These are phyloP conservation scores for Aspergillus bertholletiae DNA, from an alignment of 495 filamentous ascomycete genomes.

Conservation along the genomic window DNA sequence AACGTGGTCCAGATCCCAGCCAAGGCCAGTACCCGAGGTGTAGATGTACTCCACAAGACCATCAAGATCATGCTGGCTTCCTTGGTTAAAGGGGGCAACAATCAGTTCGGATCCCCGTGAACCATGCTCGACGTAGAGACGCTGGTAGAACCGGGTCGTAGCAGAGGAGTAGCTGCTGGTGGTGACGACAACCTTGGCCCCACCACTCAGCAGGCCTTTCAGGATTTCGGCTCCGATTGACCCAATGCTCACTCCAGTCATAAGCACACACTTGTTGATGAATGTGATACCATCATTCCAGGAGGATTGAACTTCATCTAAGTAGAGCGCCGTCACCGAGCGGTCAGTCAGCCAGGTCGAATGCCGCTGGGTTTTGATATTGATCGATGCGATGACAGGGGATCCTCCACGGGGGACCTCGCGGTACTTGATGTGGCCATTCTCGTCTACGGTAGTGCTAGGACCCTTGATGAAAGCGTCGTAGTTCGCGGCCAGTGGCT, in stretches of 20 bases:
- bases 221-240: slow-evolving; percentile 98
- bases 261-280: too few species aligned
- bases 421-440: neutral
- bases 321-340: neutral
- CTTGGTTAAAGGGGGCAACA: slow-evolving; percentile 97
- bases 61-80: slow-evolving; percentile 93
- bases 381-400: neutral
- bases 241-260: too few species aligned
- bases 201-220: slow-evolving; percentile 91
- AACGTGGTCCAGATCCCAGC: slow-evolving; percentile 94
- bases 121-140: slow-evolving; percentile 89
- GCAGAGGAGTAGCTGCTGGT: slow-evolving; percentile 91
- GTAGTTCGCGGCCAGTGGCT: neutral
- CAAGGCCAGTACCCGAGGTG: slow-evolving; percentile 83
- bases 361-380: neutral
- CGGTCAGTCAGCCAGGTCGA: neutral
- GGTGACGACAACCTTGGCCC: slow-evolving; percentile 91
- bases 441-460: neutral
- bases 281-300: slow-evolving; percentile 83
- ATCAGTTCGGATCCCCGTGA: slow-evolving; percentile 88
- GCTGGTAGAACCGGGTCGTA: slow-evolving; percentile 96
- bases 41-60: slow-evolving; percentile 94
- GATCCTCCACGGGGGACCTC: neutral
- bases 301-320: neutral
- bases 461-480: neutral